phyloP scores from a whole-genome alignment of 1,284 basidiomycete genomes.

The Heterobasidion parviporum region DNA sequence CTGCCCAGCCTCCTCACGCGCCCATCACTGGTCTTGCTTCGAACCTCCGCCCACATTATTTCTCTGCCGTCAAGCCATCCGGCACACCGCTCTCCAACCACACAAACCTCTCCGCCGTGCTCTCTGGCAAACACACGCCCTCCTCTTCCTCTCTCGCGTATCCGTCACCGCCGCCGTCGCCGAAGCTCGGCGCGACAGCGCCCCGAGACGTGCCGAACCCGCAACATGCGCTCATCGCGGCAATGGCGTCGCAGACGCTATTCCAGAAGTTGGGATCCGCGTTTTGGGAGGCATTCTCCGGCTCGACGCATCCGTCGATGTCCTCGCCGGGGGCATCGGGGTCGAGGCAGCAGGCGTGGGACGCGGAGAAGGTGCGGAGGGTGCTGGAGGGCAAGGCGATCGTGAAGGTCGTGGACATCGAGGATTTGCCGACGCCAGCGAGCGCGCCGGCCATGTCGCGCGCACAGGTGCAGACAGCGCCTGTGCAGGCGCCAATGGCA shows the following conservation, averaged over 20 bases:
- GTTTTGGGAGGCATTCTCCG: constrained; percentile 78
- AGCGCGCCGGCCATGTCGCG: background rate
- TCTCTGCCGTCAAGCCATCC: constrained; percentile 17
- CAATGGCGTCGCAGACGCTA: constrained; percentile 64
- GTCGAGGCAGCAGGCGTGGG: constrained; percentile 34
- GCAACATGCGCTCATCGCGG: constrained; percentile 48
- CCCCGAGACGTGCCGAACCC: constrained; percentile 18
- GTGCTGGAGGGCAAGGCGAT: constrained; percentile 74
- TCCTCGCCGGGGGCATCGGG: constrained; percentile 8
- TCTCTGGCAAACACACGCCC: constrained; percentile 39
- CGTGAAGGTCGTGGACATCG: constrained; percentile 62
- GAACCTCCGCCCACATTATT: constrained; percentile 49
- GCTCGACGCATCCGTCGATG: constrained; percentile 22
- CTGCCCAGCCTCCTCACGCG: constrained; percentile 8
- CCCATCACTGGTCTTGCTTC: constrained; percentile 39
- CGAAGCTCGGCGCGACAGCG: constrained; percentile 1
- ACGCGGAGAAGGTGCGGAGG: constrained; percentile 67
- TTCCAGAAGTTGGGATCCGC: constrained; percentile 56
- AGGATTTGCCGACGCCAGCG: background rate
- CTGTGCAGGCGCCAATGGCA: constrained; percentile 14
- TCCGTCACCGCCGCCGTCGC: constrained; percentile 10
- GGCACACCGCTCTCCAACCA: background rate
- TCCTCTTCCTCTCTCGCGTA: constrained; percentile 12
- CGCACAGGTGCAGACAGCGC: background rate
- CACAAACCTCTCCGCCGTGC: constrained; percentile 28